These are phyloP conservation scores for Gryganskiella cystojenkinii DNA, from an alignment of 192 early-diverging fungal genomes.

Conservation along the genomic window DNA sequence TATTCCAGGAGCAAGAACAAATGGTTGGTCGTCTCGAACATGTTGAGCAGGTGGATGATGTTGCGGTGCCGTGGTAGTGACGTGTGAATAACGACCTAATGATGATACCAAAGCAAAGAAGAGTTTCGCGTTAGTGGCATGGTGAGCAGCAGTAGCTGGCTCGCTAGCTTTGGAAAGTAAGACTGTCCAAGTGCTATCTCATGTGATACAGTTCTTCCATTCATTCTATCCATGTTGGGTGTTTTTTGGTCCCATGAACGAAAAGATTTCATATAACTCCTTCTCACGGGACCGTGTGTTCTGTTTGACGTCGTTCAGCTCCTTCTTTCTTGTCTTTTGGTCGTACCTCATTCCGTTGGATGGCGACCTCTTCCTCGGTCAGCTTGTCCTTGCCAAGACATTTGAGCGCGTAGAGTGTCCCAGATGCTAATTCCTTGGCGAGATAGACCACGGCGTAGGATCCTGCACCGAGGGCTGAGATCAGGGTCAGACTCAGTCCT, in stretches of 20 bases:
- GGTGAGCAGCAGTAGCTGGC: too few relatives aligned
- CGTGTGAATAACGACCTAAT: conserved; percentile 62
- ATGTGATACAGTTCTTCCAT: too few relatives aligned
- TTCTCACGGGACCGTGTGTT: too few relatives aligned
- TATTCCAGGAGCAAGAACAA: conserved; percentile 78
- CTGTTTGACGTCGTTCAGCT: background rate
- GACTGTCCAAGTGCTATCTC: too few relatives aligned
- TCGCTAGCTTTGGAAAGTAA: too few relatives aligned
- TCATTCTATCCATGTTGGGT: too few relatives aligned
- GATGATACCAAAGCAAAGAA: background rate
- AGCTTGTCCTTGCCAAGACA: conserved; percentile 76
- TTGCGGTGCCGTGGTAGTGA: conserved; percentile 68
- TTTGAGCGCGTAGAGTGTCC: conserved; percentile 74
- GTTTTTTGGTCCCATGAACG: too few relatives aligned
- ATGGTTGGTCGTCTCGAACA: conserved; percentile 77
- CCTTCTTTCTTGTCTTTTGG: too few relatives aligned
- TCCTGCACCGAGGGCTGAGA: conserved; percentile 73
- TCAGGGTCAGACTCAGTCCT: conserved; percentile 45
- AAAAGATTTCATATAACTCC: too few relatives aligned
- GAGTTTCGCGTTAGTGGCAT: too few relatives aligned
- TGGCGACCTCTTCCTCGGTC: conserved; percentile 67
- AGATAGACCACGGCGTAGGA: conserved; percentile 84
- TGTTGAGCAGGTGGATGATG: conserved; percentile 71
- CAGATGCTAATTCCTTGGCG: conserved; percentile 66
- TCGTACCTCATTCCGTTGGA: conserved; percentile 78